Conservation (phyloP, 495 filamentous ascomycete species). For the Tetracladium setigerum region DNA sequence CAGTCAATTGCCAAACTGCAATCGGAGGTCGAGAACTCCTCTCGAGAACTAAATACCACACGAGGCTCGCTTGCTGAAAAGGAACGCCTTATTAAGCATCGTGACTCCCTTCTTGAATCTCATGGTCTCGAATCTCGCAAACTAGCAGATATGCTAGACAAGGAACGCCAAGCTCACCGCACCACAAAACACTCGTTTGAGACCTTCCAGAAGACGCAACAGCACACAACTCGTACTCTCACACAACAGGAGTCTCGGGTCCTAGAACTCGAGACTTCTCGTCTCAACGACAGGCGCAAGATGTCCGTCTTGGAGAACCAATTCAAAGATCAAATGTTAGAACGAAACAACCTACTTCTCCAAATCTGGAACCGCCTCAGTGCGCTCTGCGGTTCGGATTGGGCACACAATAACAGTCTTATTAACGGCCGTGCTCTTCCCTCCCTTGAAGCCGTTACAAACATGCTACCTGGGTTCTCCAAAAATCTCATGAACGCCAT, state of each 20-base stretch:
- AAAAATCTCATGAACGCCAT: conserved; percentile 82
- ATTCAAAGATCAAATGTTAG: conserved; percentile 77
- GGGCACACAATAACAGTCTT: conserved; percentile 82
- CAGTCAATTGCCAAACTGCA: conserved; percentile 82
- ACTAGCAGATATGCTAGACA: conserved; percentile 81
- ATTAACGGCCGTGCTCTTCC: conserved; percentile 78
- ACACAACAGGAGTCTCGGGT: conserved; percentile 77
- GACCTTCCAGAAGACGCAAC: conserved; percentile 75
- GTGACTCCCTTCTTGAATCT: conserved; percentile 85
- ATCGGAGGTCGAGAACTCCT: conserved; percentile 74
- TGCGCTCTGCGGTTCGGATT: conserved; percentile 80
- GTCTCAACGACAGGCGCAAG: conserved; percentile 65
- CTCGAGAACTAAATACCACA: conserved; percentile 70
- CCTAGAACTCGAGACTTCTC: conserved; percentile 70
- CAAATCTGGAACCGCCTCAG: conserved; percentile 82
- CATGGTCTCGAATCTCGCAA: conserved; percentile 80
- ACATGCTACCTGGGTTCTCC: conserved; percentile 73
- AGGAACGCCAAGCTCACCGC: conserved; percentile 76
- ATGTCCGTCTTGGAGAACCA: conserved; percentile 65
- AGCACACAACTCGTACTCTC: conserved; percentile 74
- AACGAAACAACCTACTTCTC: conserved; percentile 83
- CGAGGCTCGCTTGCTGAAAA: conserved; percentile 74
- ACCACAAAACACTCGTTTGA: conserved; percentile 83
- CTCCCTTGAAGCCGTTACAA: conserved; percentile 69
- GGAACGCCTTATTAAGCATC: conserved; percentile 79